These are phyloP conservation scores for Lavandula angustifolia DNA, from an alignment of 257 asterid genomes.

Conservation along the genomic window DNA sequence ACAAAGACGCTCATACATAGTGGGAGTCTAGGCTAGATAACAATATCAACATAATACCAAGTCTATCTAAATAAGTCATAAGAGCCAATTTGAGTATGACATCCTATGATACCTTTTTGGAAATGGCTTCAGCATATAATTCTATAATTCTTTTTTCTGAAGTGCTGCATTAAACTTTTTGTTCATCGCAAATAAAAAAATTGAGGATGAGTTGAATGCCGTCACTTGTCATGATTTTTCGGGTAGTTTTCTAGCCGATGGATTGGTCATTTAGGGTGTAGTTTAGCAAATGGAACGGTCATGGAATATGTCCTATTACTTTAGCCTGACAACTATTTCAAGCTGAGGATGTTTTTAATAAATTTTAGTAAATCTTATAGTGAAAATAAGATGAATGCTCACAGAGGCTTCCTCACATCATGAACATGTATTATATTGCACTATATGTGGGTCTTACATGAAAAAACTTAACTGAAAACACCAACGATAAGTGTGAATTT, in stretches of 20 bases:
- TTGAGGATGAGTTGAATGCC: neutral
- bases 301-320: neutral
- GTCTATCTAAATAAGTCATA: no score
- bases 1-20: no score
- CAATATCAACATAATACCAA: no score
- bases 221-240: neutral
- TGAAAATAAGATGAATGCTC: neutral
- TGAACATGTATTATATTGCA: neutral
- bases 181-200: neutral
- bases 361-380: neutral
- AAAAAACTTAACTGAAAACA: constrained; percentile 3
- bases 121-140: neutral
- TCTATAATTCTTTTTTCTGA: neutral
- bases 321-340: neutral
- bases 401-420: constrained; percentile 1
- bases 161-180: neutral
- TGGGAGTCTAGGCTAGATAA: no score
- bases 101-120: neutral
- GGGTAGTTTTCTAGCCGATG: neutral
- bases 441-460: neutral
- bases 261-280: neutral
- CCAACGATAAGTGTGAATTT: neutral
- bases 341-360: neutral
- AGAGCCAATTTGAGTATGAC: neutral
- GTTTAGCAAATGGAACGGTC: neutral